Evolutionary conservation across 208 protist species (phyloP), one percentile per base, ranked within the genome.

Genomic region (Crithidia expoeki): DNA sequence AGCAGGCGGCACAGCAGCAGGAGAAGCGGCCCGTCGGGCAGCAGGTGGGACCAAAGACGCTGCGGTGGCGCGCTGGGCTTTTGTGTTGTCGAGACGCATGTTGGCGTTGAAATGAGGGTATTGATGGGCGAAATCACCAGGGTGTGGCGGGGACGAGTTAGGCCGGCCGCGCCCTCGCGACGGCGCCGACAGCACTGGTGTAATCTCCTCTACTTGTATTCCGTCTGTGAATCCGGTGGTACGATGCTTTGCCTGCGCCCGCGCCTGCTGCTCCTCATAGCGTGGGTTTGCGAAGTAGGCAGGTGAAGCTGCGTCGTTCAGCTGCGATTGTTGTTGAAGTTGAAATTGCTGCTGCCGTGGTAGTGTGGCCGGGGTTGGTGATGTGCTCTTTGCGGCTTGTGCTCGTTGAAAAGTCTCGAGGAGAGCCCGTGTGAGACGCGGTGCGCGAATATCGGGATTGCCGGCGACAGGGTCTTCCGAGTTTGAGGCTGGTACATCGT

Each of bases 351-450:
- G 28, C 40, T 19, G 57, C 42, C 14, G n/a, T 25, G 21, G 47
- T 32, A 9, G 28, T 12, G 50, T 49, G 16, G 23, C 2, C 32
- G n/a, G 42, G 7, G 69, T 62, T n/a, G 40, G 21, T 55, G 40
- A 3, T 17, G 44, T n/a, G 4, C 32, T 65, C 4, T 42, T 9
- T 14, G 42, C 44, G 10, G 30, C 44, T 44, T 65, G 42, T 19
- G 59, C 44, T 3, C 46, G 23, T 34, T 75, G 69, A 4, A 75
- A 59, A 2, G n/a, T 36, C 32, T 63, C 61, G 10, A 75, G 69
- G 36, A 51, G 46, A 14, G 36, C 53, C 1, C 61, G 50, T 6
- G 69, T 75, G 36, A 75, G 61, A 11, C 52, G 51, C 25, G 69
- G 52, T 28, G 46, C 32, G 27, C 27, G 36, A 1, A 19, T 19